A percentile compares a stretch with the other conserved stretches of the same genome.
These are phyloP conservation scores for Botrytis fragariae DNA, from an alignment of 2,329 filamentous ascomycete species.

Conservation along the genomic window DNA sequence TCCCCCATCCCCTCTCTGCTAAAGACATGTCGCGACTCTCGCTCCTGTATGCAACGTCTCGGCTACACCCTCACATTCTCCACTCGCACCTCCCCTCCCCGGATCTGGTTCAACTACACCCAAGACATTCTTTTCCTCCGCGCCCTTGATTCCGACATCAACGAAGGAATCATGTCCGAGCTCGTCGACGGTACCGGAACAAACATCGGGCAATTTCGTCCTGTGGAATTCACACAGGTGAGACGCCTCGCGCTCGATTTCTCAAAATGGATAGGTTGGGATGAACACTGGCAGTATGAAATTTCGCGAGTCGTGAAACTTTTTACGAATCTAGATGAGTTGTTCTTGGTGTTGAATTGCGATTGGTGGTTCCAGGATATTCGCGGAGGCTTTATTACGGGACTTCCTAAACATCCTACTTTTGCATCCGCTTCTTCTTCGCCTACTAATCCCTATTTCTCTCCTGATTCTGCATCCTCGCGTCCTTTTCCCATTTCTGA, in stretches of 20 bases:
- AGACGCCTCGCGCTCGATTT: neutral
- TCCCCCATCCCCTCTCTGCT: neutral
- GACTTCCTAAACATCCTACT: neutral
- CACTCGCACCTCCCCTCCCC: neutral
- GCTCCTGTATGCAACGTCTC: neutral
- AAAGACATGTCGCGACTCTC: neutral
- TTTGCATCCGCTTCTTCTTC: neutral
- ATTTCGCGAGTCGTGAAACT: neutral
- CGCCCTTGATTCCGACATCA: neutral
- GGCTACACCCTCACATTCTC: neutral
- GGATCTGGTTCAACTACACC: neutral
- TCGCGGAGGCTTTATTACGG: neutral
- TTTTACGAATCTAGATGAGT: neutral
- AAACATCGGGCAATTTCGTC: neutral
- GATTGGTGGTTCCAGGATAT: neutral
- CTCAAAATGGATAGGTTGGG: neutral
- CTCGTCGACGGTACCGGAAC: neutral
- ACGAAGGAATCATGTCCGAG: neutral
- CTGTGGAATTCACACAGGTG: neutral
- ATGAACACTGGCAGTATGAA: neutral
- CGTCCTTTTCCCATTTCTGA: fast-evolving
- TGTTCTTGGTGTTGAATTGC: neutral
- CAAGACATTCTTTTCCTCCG: neutral
- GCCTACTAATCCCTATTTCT: neutral
- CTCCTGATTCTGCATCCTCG: neutral